A percentile compares a stretch with the other conserved stretches of the same genome.
Conservation (phyloP, 208 protist genomes). For the Porcisia hertigi region DNA sequence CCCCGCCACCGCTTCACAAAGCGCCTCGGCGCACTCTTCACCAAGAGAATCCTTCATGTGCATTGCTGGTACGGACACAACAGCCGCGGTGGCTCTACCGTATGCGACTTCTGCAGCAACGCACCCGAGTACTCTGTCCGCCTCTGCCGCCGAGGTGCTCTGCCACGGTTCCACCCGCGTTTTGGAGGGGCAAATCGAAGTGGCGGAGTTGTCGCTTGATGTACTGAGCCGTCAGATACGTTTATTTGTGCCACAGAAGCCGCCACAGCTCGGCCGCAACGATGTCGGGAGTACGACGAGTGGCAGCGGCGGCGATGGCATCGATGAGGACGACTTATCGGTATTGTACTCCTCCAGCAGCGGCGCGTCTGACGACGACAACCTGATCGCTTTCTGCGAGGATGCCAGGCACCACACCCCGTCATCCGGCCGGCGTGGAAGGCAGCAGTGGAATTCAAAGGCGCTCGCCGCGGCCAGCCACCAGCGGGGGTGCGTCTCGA, state of each 20-base stretch:
- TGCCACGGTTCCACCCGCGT: conserved; percentile 10
- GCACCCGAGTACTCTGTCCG: neutral
- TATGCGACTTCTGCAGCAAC: neutral
- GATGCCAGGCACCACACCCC: neutral
- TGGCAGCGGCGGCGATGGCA: neutral
- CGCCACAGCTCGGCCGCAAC: conserved; percentile 2
- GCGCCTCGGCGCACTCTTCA: neutral
- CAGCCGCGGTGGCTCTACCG: neutral
- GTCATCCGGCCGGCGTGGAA: neutral
- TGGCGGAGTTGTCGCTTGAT: conserved; percentile 28
- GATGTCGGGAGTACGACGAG: neutral
- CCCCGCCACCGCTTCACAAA: neutral
- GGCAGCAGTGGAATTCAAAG: neutral
- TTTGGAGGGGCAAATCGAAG: conserved; percentile 32
- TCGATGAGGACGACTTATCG: neutral
- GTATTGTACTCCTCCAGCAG: neutral
- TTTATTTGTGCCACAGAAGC: conserved; percentile 12
- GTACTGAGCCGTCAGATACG: conserved; percentile 26
- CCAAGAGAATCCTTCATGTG: neutral
- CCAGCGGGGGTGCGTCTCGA: neutral
- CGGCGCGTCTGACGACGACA: conserved; percentile 6
- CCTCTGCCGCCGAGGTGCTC: conserved; percentile 2
- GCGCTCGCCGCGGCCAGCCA: neutral
- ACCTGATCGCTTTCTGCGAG: neutral
- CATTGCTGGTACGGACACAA: neutral